Evolutionary conservation across 2,329 filamentous ascomycete species (phyloP).

Genomic region (Fusarium mexicanum): DNA sequence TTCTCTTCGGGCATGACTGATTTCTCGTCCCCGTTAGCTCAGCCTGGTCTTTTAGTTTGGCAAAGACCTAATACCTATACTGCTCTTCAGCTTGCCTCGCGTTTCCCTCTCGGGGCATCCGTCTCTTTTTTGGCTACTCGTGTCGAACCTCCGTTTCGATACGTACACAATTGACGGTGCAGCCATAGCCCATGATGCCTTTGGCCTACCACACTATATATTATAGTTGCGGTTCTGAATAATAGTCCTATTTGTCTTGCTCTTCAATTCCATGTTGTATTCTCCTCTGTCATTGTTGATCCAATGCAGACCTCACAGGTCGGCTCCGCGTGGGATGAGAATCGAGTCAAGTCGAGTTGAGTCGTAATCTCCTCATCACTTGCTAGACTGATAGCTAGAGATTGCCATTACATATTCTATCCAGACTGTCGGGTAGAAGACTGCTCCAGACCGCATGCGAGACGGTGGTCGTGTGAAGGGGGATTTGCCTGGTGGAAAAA

Average conservation of each 20-base stretch:
- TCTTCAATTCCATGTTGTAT: neutral
- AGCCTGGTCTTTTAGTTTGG: conserved; percentile 9
- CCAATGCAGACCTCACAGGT: neutral
- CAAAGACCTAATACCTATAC: neutral
- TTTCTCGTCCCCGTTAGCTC: conserved; percentile 20
- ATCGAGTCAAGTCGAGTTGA: neutral
- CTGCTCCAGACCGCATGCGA: conserved; percentile 33
- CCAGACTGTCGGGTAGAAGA: conserved; percentile 35
- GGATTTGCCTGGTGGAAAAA: conserved; percentile 8
- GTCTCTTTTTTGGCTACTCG: conserved; percentile 18
- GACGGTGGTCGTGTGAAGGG: conserved; percentile 16
- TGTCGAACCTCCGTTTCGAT: conserved; percentile 2
- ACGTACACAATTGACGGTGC: neutral
- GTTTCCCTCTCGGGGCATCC: conserved; percentile 13
- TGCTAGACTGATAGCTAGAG: conserved; percentile 7
- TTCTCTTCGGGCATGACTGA: conserved; percentile 8
- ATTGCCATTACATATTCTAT: conserved; percentile 33
- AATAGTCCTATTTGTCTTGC: neutral
- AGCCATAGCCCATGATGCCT: neutral
- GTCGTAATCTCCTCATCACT: conserved; percentile 12
- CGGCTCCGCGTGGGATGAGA: conserved; percentile 1
- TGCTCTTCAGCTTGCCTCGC: conserved; percentile 33
- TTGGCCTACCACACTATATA: neutral
- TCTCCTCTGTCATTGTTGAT: neutral
- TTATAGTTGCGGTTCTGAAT: neutral